phyloP scores from a whole-genome alignment of 2,329 filamentous ascomycete species.

The Colletotrichum sp. region DNA sequence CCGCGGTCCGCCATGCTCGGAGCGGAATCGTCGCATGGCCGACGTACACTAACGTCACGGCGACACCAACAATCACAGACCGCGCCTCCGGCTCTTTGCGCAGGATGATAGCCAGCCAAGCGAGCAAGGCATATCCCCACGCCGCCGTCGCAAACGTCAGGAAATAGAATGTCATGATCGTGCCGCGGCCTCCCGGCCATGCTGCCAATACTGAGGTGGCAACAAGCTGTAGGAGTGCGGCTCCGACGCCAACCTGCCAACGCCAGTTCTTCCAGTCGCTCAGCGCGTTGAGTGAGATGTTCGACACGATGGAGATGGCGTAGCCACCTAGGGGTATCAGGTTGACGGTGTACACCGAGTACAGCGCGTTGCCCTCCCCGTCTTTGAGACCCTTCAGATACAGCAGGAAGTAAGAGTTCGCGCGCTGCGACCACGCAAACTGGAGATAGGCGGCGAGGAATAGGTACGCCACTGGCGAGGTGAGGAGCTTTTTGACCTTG shows the following conservation, averaged over 20 bases:
- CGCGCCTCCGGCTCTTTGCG: conserved; percentile 35
- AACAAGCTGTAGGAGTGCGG: conserved; percentile 28
- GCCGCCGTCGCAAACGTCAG: conserved; percentile 38
- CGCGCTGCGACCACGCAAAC: conserved; percentile 30
- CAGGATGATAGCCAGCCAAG: conserved; percentile 32
- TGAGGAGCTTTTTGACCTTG: conserved; percentile 27
- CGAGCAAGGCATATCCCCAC: conserved; percentile 33
- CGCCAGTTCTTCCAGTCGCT: conserved; percentile 42
- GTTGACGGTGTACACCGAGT: conserved; percentile 30
- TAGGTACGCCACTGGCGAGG: conserved; percentile 25
- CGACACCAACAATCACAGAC: conserved; percentile 37
- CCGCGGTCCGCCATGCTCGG: conserved; percentile 35
- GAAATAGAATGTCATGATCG: conserved; percentile 38
- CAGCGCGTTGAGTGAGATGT: conserved; percentile 29
- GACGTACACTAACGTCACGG: conserved; percentile 39
- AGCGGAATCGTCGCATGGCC: conserved; percentile 41
- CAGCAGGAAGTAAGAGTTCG: conserved; percentile 32
- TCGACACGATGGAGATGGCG: conserved; percentile 29
- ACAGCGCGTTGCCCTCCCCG: conserved; percentile 15
- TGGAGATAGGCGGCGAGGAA: conserved; percentile 29
- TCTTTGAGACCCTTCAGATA: conserved; percentile 25
- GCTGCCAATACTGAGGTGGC: conserved; percentile 34
- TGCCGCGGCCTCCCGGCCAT: conserved; percentile 33
- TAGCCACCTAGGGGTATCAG: conserved; percentile 30
- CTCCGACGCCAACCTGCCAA: conserved; percentile 38